Evolutionary conservation across 2,329 filamentous ascomycete species (phyloP).

Genomic region (Xylariaceae sp.): DNA sequence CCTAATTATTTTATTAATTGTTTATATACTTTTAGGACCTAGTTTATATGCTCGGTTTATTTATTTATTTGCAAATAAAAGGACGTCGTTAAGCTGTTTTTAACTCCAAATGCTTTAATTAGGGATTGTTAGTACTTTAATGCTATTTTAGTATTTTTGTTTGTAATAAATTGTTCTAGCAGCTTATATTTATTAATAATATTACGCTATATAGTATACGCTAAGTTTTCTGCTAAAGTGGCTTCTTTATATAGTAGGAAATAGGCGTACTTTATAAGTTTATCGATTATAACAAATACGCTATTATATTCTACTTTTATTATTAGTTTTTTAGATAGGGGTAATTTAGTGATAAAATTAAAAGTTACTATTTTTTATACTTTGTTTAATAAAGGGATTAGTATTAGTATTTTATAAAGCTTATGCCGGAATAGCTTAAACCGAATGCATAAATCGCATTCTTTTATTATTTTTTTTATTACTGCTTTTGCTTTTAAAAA

Average conservation of each 20-base stretch:
- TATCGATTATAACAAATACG: constrained; percentile 4
- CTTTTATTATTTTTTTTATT: background rate
- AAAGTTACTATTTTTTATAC: background rate
- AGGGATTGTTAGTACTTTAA: constrained; percentile 4
- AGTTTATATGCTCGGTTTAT: constrained; percentile 7
- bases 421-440: background rate
- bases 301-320: constrained; percentile 2
- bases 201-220: background rate
- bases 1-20: background rate
- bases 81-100: constrained; percentile 6
- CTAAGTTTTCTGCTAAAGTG: constrained; percentile 6
- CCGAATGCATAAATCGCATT: background rate
- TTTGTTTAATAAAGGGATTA: background rate
- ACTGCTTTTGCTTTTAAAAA: background rate
- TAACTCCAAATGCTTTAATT: constrained; percentile 1
- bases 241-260: background rate
- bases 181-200: constrained; percentile 7
- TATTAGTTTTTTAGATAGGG: background rate
- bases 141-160: no score
- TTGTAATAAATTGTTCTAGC: constrained; percentile 6
- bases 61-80: constrained; percentile 9
- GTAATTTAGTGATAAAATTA: background rate
- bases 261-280: constrained; percentile 1
- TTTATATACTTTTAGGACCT: background rate
- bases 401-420: background rate